Evolutionary conservation across 495 filamentous ascomycete species (phyloP).

Genomic region (Neurospora sp.): DNA sequence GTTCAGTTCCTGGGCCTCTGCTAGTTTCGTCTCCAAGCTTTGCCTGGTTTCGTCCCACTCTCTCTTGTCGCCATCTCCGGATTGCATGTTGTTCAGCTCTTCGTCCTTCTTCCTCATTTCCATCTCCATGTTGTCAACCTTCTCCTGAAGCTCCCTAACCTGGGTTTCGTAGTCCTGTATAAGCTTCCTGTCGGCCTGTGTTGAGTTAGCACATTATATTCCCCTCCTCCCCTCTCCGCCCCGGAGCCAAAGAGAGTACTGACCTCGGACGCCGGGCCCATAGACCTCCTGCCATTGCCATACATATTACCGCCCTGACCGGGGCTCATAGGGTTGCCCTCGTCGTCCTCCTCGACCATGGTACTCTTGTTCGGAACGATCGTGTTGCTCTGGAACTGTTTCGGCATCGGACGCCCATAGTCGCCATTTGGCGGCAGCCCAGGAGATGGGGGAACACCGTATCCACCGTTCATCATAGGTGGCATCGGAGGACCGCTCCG

Average conservation of each 20-base stretch:
- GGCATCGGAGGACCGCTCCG: constrained; percentile 17
- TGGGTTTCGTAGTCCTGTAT: constrained; percentile 70
- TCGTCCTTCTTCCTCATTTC: constrained; percentile 41
- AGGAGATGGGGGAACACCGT: constrained; percentile 35
- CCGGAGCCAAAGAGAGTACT: constrained; percentile 5
- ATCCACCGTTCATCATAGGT: constrained; percentile 25
- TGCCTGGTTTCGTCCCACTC: constrained; percentile 65
- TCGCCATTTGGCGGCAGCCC: constrained; percentile 27
- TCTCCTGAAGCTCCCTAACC: constrained; percentile 62
- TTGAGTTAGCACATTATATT: not conserved
- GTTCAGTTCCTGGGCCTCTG: constrained; percentile 67
- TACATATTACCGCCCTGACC: constrained; percentile 50
- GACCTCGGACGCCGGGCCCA: constrained; percentile 43
- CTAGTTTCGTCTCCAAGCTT: constrained; percentile 70
- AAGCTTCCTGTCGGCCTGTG: constrained; percentile 55
- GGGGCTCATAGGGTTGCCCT: constrained; percentile 31
- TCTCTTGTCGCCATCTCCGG: constrained; percentile 42
- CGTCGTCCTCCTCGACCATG: constrained; percentile 94
- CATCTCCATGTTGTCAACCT: constrained; percentile 60
- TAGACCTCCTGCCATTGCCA: constrained; percentile 47
- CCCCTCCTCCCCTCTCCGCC: not conserved
- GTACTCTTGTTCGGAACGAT: constrained; percentile 97
- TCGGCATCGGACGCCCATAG: constrained; percentile 55
- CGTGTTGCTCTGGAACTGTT: constrained; percentile 89
- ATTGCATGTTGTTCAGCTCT: constrained; percentile 29